These are phyloP conservation scores for Dictyostelium intermedium DNA, from an alignment of 78 protist species.

Conservation along the genomic window DNA sequence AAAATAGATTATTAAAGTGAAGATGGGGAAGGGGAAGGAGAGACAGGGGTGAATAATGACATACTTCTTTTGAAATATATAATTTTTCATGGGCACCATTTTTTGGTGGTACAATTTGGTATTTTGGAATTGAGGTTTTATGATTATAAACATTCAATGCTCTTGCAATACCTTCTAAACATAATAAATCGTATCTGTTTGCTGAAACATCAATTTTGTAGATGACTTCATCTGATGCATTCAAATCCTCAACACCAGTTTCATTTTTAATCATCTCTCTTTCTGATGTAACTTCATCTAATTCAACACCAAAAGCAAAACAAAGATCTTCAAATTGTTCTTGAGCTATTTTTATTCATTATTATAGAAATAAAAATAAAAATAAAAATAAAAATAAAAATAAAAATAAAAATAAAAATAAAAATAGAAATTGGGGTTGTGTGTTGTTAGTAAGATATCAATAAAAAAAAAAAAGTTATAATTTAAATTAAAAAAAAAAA, in stretches of 20 bases:
- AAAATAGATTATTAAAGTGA: too few species aligned
- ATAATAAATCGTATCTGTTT: conserved; percentile 98
- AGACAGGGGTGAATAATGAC: too few species aligned
- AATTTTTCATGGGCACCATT: conserved; percentile 11
- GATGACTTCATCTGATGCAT: conserved; percentile 80
- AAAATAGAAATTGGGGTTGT: not conserved
- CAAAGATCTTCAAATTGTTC: conserved; percentile 94
- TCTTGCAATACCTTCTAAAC: conserved; percentile 97
- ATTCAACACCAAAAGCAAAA: conserved; percentile 98
- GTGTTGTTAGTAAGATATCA: too few species aligned
- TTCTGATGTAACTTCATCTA: conserved; percentile 95
- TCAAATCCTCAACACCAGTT: conserved; percentile 44
- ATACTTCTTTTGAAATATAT: conserved; percentile 1
- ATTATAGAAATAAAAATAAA: too few species aligned
- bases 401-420: not conserved
- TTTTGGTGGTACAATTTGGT: conserved; percentile 38
- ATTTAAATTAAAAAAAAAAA: not conserved
- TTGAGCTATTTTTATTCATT: conserved; percentile 1
- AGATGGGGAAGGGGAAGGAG: too few species aligned
- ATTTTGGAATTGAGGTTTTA: conserved; percentile 65
- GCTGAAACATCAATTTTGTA: conserved; percentile 99
- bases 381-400: not conserved
- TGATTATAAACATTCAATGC: conserved; percentile 91
- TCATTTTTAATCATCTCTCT: conserved; percentile 75
- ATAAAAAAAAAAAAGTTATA: too few species aligned